Base-by-base conservation (phyloP, 2,329 filamentous ascomycete species). In the Dactylellina drechsleri region DNA sequence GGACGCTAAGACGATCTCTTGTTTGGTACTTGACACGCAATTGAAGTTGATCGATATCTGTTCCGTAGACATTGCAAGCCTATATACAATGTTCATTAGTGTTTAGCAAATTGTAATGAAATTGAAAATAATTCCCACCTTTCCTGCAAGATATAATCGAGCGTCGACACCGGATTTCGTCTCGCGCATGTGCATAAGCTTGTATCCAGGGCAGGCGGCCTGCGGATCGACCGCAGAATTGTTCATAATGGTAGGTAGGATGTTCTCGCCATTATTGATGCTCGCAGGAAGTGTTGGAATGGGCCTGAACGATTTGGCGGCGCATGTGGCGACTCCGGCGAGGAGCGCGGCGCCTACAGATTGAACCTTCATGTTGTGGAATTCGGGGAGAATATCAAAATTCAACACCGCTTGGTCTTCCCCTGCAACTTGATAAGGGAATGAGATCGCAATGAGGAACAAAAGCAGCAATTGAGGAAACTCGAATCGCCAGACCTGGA, bases 21-120 rank as follows among this genome's bases (percentile, higher is more conserved):
- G 87, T 85, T 80, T 92, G 88, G 77, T 89, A 90, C 79, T 89
- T 87, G 12, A 95, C 89, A 2, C 87, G 85, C 36, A 96, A 83
- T 41, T 85, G 86, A 57, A 96, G 83, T 3, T 85, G 83, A 23
- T 89, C 85, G 28, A 96, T 83, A 80, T 96, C 92, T 6, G 85
- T 90, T 0, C 92, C 92, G 77, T 94, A 96, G 20, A 88, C 86
- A 81, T 94, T 91, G 83, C 92, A 95, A 31, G 62, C 62, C 65
- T 58, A 59, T 41, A 52, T 45, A 26, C n/a, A 18, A 53, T 49
- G 6, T 43, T 26, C 18, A 7, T 45, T 16, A 60, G 12, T 60
- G 31, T 15, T 28, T 1, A 15, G 26, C 36, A 15, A 28, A 49
- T 56, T 23, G 2, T 43, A 7, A 10, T 43, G 20, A 6, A 54